Percentiles rank a stretch among this genome's conserved stretches.
These are phyloP conservation scores for Clavariopsis aquatica DNA, from an alignment of 495 filamentous ascomycete species.

Conservation along the genomic window DNA sequence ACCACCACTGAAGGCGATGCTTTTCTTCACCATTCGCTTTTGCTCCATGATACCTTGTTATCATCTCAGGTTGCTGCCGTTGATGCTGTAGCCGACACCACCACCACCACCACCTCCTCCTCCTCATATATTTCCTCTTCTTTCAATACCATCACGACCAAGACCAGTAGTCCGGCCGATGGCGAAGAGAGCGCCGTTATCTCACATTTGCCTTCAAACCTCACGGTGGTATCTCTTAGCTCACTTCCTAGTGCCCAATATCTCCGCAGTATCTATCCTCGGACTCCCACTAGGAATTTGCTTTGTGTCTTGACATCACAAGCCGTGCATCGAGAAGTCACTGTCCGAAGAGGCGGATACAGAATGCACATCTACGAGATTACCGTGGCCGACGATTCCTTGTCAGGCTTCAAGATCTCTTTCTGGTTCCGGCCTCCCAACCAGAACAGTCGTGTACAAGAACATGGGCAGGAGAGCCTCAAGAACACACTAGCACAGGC, in stretches of 20 bases:
- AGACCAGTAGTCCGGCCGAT: slow-evolving; percentile 1
- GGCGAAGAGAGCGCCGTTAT: neutral
- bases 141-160: slow-evolving; percentile 10
- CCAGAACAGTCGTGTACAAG: neutral
- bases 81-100: slow-evolving; percentile 6
- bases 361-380: slow-evolving; percentile 68
- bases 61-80: slow-evolving; percentile 25
- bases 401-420: slow-evolving; percentile 75
- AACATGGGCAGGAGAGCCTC: slow-evolving; percentile 43
- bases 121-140: slow-evolving; percentile 18
- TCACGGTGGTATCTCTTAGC: slow-evolving; percentile 61
- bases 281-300: slow-evolving; percentile 77
- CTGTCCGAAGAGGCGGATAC: slow-evolving; percentile 50
- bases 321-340: slow-evolving; percentile 62
- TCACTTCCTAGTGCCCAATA: slow-evolving; percentile 70
- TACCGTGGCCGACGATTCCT: slow-evolving; percentile 83
- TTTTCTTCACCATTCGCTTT: slow-evolving; percentile 30
- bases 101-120: slow-evolving; percentile 2
- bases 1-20: neutral
- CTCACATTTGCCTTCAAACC: slow-evolving; percentile 7
- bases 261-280: slow-evolving; percentile 68
- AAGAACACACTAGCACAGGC: slow-evolving; percentile 52
- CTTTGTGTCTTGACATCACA: slow-evolving; percentile 77
- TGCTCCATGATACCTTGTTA: slow-evolving; percentile 29
- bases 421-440: slow-evolving; percentile 65